Evolutionary conservation across 805 yeast genomes (phyloP).

Genomic region (Myxozyma udenii): DNA sequence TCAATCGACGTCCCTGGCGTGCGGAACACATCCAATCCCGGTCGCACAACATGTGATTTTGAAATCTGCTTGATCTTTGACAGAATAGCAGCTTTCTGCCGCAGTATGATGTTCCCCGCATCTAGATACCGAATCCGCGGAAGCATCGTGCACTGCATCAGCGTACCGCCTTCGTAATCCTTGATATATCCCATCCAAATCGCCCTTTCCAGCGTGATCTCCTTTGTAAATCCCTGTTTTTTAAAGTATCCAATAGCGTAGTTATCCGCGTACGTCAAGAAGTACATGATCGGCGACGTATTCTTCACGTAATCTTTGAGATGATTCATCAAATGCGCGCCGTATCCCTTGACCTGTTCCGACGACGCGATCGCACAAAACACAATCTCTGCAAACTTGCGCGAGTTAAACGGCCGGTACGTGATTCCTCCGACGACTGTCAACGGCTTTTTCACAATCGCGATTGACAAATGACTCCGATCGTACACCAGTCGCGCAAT

Average conservation of each 20-base stretch:
- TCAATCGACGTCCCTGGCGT: conserved; percentile 49
- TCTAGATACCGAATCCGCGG: conserved; percentile 87
- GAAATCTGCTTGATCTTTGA: conserved; percentile 77
- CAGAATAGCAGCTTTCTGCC: conserved; percentile 89
- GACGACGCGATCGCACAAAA: conserved; percentile 97
- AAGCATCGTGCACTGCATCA: conserved; percentile 95
- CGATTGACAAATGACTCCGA: conserved; percentile 90
- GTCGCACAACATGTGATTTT: conserved; percentile 72
- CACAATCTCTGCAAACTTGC: conserved; percentile 95
- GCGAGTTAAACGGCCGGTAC: conserved; percentile 84
- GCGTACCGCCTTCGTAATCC: conserved; percentile 97
- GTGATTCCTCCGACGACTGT: conserved; percentile 98
- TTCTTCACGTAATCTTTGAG: conserved; percentile 90
- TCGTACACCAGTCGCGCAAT: conserved; percentile 93
- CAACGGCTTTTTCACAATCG: conserved; percentile 88
- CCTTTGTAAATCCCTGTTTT: conserved; percentile 97
- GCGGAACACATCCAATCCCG: conserved; percentile 74
- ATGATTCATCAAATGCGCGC: conserved; percentile 98
- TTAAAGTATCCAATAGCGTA: conserved; percentile 98
- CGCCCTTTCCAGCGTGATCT: conserved; percentile 76
- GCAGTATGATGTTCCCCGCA: conserved; percentile 73
- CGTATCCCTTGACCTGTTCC: conserved; percentile 97
- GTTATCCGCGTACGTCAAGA: conserved; percentile 94
- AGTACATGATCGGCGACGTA: conserved; percentile 79
- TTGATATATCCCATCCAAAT: conserved; percentile 98